These are phyloP conservation scores for Phaffomyces opuntiae DNA, from an alignment of 805 yeast genomes.

Conservation along the genomic window DNA sequence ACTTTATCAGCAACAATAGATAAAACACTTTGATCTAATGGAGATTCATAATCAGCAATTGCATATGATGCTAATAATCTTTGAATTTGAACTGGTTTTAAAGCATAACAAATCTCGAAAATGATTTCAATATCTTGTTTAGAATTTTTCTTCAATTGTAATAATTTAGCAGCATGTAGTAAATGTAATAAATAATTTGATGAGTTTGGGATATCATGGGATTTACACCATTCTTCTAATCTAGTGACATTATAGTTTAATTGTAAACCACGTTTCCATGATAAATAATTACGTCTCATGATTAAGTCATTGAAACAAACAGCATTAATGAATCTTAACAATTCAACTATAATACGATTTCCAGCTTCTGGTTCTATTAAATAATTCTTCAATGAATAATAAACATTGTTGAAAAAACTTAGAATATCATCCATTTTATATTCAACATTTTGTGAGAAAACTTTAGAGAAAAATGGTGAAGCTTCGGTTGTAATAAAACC, in stretches of 20 bases:
- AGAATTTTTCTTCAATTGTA: conserved; percentile 87
- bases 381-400: conserved; percentile 90
- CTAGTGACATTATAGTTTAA: conserved; percentile 94
- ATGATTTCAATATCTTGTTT: conserved; percentile 85
- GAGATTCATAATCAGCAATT: conserved; percentile 91
- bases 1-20: conserved; percentile 77
- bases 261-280: conserved; percentile 98
- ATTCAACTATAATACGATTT: conserved; percentile 75
- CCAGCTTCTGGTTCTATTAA: conserved; percentile 80
- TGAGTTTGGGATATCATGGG: conserved; percentile 85
- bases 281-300: conserved; percentile 87
- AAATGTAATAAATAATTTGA: conserved; percentile 77
- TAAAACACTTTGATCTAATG: conserved; percentile 75
- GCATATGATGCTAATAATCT: conserved; percentile 82
- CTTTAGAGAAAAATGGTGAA: conserved; percentile 72
- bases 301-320: conserved; percentile 91
- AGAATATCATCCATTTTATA: conserved; percentile 93
- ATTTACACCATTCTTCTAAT: conserved; percentile 97
- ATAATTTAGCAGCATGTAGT: conserved; percentile 85
- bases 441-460: conserved; percentile 63
- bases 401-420: conserved; percentile 80
- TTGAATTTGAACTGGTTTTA: conserved; percentile 94
- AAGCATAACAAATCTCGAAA: conserved; percentile 89
- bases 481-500: conserved; percentile 89
- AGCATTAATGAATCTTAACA: conserved; percentile 83